Evolutionary conservation across 2,329 filamentous ascomycete species (phyloP).

Genomic region (Trichoderma koningii): DNA sequence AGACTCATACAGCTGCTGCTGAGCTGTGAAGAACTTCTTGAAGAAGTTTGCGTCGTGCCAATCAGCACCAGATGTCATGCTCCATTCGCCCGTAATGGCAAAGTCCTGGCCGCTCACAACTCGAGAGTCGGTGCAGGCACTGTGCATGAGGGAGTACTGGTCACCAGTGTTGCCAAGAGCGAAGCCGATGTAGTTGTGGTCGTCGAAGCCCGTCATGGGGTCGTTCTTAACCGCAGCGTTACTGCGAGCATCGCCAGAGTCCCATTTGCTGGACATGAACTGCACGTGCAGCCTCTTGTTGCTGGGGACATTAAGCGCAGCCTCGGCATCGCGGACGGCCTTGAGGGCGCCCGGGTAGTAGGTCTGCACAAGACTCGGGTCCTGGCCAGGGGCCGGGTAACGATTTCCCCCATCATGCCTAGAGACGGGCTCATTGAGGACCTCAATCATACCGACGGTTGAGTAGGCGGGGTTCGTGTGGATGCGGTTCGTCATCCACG

Average conservation of each 20-base stretch:
- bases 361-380: constrained; percentile 30
- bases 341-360: constrained; percentile 34
- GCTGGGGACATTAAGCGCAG: constrained; percentile 29
- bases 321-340: constrained; percentile 34
- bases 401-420: constrained; percentile 30
- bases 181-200: constrained; percentile 53
- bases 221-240: constrained; percentile 36
- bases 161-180: constrained; percentile 28
- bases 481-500: constrained; percentile 57
- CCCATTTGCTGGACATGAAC: constrained; percentile 54
- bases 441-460: constrained; percentile 60
- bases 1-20: constrained; percentile 57
- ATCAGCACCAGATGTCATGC: constrained; percentile 52
- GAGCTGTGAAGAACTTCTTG: constrained; percentile 57
- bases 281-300: constrained; percentile 47
- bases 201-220: constrained; percentile 55
- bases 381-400: constrained; percentile 34
- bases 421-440: constrained; percentile 52
- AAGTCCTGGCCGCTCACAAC: constrained; percentile 39
- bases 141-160: constrained; percentile 32
- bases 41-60: constrained; percentile 52
- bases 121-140: constrained; percentile 50
- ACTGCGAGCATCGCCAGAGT: constrained; percentile 44
- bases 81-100: constrained; percentile 61
- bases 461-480: constrained; percentile 52